Evolutionary conservation across 2,329 filamentous ascomycete genomes (phyloP), one percentile per base, ranked within the genome.

Genomic region (Calonectria multiphialidica): DNA sequence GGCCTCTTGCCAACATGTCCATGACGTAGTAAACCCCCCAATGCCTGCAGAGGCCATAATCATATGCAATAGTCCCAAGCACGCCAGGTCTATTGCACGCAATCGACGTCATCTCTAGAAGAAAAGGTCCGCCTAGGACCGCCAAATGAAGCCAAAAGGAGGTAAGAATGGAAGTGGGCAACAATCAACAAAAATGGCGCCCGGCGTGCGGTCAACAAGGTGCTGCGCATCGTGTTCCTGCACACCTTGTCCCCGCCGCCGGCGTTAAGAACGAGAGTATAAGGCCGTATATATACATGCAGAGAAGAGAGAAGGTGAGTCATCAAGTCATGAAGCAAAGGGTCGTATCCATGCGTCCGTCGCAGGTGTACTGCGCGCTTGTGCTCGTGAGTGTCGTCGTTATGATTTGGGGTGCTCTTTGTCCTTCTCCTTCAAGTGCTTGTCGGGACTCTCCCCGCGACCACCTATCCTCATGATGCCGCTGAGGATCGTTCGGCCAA

Each of bases 391-490:
- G 45, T 25, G 28, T 44, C 40, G 57, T 70, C 42, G 59, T 65
- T 40, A 65, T 65, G 44, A 33, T 64, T 66, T 68, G n/a, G 45
- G 35, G 12, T 40, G 53, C 33, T 67, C 30, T 40, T 68, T 57
- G 53, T 57, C 53, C 53, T 57, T 59, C 21, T 59, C 53, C 21
- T 64, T 70, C 37, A 74, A 71, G 45, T 80, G 78, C 68, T 82
- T 85, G 9, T 86, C 85, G 0, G 85, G 84, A 45, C 84, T 86
- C 66, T 86, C 84, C 28, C 83, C 81, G 33, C 84, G 79, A 2
- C 80, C 82, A 5, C 85, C 85, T 49, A 86, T 86, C 50, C 84
- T 82, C 81, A 87, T 87, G 74, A 87, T 86, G 49, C 85, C 85
- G 50, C 82, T 86, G 16, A 87, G 76, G 9, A 87, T 83, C 6